phyloP scores from a whole-genome alignment of 352 stramenopile species.

The Pythium oligandrum region DNA sequence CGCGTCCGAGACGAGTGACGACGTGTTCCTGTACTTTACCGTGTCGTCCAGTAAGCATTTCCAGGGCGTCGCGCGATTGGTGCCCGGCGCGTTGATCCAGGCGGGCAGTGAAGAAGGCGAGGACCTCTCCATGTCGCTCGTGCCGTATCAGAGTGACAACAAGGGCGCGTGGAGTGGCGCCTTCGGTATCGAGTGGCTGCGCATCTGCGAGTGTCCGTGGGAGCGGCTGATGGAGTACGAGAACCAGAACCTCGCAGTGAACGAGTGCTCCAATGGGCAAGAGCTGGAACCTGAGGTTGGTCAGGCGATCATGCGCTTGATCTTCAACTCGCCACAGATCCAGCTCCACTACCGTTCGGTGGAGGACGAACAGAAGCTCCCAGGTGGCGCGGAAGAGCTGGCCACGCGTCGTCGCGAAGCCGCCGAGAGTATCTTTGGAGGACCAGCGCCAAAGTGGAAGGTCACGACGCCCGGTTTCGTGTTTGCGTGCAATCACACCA shows the following conservation, averaged over 20 bases:
- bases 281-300: slow-evolving; percentile 63
- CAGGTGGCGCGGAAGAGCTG: slow-evolving; percentile 68
- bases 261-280: slow-evolving; percentile 61
- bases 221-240: slow-evolving; percentile 70
- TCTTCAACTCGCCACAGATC: slow-evolving; percentile 83
- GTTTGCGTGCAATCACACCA: slow-evolving; percentile 71
- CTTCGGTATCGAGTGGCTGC: slow-evolving; percentile 80
- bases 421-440: slow-evolving; percentile 61
- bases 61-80: slow-evolving; percentile 61
- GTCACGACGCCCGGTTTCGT: slow-evolving; percentile 66
- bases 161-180: slow-evolving; percentile 48
- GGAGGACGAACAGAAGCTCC: slow-evolving; percentile 74
- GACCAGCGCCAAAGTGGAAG: slow-evolving; percentile 41
- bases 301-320: slow-evolving; percentile 62
- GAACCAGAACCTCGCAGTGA: slow-evolving; percentile 54
- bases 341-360: slow-evolving; percentile 79
- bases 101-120: slow-evolving; percentile 36
- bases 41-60: slow-evolving; percentile 75
- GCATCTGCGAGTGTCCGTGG: slow-evolving; percentile 86
- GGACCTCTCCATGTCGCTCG: slow-evolving; percentile 34
- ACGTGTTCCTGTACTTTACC: slow-evolving; percentile 80
- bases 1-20: slow-evolving; percentile 62
- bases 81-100: slow-evolving; percentile 27
- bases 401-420: slow-evolving; percentile 63
- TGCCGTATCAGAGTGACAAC: slow-evolving; percentile 58